Evolutionary conservation across 352 stramenopile genomes (phyloP).

Genomic region (Phytopythium kandeliae): DNA sequence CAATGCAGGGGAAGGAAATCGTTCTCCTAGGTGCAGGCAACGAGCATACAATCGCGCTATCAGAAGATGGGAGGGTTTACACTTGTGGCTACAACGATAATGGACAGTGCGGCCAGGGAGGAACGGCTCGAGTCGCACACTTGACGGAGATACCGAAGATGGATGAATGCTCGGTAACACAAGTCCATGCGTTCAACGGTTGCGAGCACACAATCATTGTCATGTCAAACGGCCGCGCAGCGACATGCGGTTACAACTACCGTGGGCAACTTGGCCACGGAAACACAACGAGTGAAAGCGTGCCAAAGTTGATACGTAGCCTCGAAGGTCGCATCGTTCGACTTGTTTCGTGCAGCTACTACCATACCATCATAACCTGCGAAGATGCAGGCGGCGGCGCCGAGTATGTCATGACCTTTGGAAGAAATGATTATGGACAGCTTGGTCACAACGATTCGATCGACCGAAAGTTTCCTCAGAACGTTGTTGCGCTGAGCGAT

Average conservation of each 20-base stretch:
- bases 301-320: conserved; percentile 75
- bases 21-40: conserved; percentile 88
- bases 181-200: conserved; percentile 92
- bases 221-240: conserved; percentile 63
- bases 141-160: conserved; percentile 75
- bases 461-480: conserved; percentile 82
- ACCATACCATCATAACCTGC: conserved; percentile 87
- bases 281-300: conserved; percentile 79
- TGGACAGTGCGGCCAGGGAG: conserved; percentile 88
- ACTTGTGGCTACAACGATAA: conserved; percentile 95
- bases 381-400: conserved; percentile 20
- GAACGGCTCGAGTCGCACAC: conserved; percentile 66
- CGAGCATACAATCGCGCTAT: conserved; percentile 88
- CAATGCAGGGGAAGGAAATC: conserved; percentile 72
- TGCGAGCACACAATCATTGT: conserved; percentile 91
- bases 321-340: conserved; percentile 62
- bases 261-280: conserved; percentile 89
- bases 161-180: conserved; percentile 31
- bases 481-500: conserved; percentile 51
- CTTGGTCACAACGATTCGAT: conserved; percentile 86
- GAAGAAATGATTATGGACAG: conserved; percentile 92
- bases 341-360: conserved; percentile 91
- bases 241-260: conserved; percentile 92
- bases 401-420: conserved; percentile 80
- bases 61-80: conserved; percentile 65